Evolutionary conservation across 305 asterid species (phyloP).

Genomic region (Fraxinus latifolia): DNA sequence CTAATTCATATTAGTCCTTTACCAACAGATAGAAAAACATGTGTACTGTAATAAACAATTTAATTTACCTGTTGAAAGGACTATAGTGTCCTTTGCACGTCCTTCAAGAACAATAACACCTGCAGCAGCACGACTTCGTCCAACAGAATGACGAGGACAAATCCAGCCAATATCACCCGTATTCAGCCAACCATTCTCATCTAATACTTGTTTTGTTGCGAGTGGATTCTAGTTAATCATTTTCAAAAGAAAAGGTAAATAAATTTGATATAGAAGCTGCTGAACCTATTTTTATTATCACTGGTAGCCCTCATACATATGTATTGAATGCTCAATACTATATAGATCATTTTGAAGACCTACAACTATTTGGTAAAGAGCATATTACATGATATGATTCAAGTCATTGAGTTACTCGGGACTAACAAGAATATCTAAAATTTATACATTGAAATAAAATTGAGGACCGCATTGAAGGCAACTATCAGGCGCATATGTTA

Average conservation of each 20-base stretch:
- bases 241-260: slow-evolving; percentile 10
- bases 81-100: slow-evolving; percentile 93
- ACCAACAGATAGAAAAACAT: neutral
- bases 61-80: slow-evolving; percentile 66
- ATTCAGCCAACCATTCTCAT: slow-evolving; percentile 81
- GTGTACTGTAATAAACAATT: neutral
- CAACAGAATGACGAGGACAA: slow-evolving; percentile 69
- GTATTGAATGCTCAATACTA: neutral
- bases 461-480: neutral
- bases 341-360: neutral
- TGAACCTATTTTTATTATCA: neutral
- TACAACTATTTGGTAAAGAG: neutral
- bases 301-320: neutral
- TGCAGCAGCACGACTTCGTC: slow-evolving; percentile 75
- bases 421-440: neutral
- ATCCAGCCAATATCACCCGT: slow-evolving; percentile 98
- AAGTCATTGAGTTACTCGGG: neutral
- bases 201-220: slow-evolving; percentile 73
- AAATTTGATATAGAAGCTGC: neutral
- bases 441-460: neutral
- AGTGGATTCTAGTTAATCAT: slow-evolving; percentile 50
- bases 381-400: neutral
- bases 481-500: neutral
- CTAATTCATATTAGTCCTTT: neutral
- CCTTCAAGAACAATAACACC: slow-evolving; percentile 91